Base-by-base conservation (phyloP, 139 green algal genomes). In the Auxenochlorella protothecoides region DNA sequence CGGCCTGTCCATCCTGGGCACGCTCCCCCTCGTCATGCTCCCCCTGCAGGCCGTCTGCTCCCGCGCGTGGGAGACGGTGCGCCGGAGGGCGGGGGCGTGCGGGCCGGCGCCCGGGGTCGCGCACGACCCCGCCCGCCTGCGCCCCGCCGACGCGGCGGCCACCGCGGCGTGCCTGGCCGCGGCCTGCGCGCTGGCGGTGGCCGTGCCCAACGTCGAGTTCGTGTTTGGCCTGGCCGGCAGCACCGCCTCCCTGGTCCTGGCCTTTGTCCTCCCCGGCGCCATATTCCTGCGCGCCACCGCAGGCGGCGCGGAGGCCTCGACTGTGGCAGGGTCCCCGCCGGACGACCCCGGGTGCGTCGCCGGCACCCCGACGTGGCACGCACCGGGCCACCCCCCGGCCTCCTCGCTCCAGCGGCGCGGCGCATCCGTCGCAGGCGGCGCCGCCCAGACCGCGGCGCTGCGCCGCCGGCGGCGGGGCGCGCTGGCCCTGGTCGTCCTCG, bases 191-290 rank as follows among this genome's bases (percentile, higher is more conserved):
- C 9, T 79, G 55, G 73, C 76, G 5, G 44, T 77, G 65, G 83
- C 83, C 75, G 65, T 95, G 54, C 89, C 89, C 52, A 95, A 95
- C 70, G 81, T 95, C 3, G 89, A 93, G 79, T 90, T 92, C 75
- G 91, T 95, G 65, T 92, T 95, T 76, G 89, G 89, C 11, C 78
- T 94, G n/a, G 87, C 84, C 0, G 89, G 89, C 4, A 85, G 83
- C 56, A 95, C 89, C 0, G 86, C 89, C 16, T 87, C 82, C 16
- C 83, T 92, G 13, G 66, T 94, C 15, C 77, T 93, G 12, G 75
- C 87, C 7, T 94, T 92, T 79, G 87, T 94, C 70, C 63, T 85
- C 61, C 88, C 88, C 3, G 81, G 84, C 2, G 56, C 87, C 62
- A 86, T 84, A 53, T 93, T 91, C 71, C 81, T 93, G 13, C 64